These are phyloP conservation scores for Solanum etuberosum DNA, from an alignment of 257 asterid genomes.

Conservation along the genomic window DNA sequence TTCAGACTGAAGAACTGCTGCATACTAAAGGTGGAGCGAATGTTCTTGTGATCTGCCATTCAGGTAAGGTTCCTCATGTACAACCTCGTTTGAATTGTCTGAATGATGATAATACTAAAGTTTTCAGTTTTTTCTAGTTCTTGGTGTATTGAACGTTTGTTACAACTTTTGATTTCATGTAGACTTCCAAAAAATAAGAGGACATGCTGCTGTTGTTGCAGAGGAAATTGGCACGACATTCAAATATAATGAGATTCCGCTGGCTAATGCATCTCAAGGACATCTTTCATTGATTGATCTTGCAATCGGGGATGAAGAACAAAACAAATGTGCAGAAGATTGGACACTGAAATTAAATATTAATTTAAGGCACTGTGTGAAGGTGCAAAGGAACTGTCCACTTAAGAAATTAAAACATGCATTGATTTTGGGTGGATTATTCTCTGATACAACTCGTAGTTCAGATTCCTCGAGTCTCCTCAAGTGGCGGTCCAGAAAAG, in stretches of 20 bases:
- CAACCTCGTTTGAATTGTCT: background rate
- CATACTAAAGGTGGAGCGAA: constrained; percentile 72
- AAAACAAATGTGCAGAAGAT: constrained; percentile 33
- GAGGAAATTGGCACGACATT: constrained; percentile 59
- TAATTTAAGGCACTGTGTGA: constrained; percentile 62
- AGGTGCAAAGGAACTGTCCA: constrained; percentile 44
- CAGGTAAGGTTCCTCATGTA: constrained; percentile 39
- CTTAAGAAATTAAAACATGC: constrained; percentile 45
- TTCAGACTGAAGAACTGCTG: constrained; percentile 67
- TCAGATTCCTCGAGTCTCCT: constrained; percentile 19
- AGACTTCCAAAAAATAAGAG: constrained; percentile 80
- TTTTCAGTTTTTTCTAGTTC: background rate
- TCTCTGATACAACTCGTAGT: constrained; percentile 22
- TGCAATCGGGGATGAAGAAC: constrained; percentile 60
- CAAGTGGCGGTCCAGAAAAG: constrained; percentile 72
- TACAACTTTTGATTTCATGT: constrained; percentile 9
- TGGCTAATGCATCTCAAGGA: constrained; percentile 49
- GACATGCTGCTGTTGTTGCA: constrained; percentile 64
- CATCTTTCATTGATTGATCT: constrained; percentile 60
- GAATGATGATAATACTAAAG: background rate
- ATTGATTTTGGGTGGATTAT: constrained; percentile 49
- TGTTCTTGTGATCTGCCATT: constrained; percentile 88
- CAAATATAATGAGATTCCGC: constrained; percentile 42
- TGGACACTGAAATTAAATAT: constrained; percentile 71
- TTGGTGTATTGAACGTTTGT: background rate